Evolutionary conservation across 805 yeast genomes (phyloP).

Genomic region (Monosporozyma unispora): DNA sequence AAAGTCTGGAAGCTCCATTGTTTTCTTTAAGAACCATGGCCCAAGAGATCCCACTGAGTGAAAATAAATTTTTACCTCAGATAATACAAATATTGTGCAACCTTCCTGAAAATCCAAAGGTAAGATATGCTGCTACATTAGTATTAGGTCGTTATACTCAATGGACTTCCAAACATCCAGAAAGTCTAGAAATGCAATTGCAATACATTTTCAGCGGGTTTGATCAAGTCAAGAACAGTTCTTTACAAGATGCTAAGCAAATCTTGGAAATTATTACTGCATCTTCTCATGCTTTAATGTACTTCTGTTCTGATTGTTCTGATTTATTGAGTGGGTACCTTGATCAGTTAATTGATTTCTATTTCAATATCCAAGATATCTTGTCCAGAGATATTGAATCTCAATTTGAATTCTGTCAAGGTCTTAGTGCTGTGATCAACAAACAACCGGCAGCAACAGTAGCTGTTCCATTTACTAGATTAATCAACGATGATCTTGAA

Average conservation of each 20-base stretch:
- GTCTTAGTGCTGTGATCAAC: conserved; percentile 73
- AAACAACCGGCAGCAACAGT: conserved; percentile 48
- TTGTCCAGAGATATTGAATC: conserved; percentile 51
- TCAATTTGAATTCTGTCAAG: conserved; percentile 75
- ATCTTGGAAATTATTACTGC: conserved; percentile 54
- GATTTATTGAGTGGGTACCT: conserved; percentile 51
- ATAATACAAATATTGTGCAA: conserved; percentile 45
- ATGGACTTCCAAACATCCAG: conserved; percentile 87
- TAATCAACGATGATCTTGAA: conserved; percentile 45
- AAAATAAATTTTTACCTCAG: conserved; percentile 60
- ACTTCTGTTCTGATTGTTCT: conserved; percentile 87
- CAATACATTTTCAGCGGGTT: conserved; percentile 78
- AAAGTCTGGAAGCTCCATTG: conserved; percentile 78
- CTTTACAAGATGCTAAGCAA: conserved; percentile 14
- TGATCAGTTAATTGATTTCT: conserved; percentile 68
- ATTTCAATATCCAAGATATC: conserved; percentile 43
- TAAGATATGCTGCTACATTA: conserved; percentile 86
- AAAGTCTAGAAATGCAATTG: conserved; percentile 70
- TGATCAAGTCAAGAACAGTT: conserved; percentile 19
- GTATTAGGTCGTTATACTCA: conserved; percentile 93
- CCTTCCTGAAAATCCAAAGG: conserved; percentile 76
- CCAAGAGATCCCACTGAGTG: conserved; percentile 65
- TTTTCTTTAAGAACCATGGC: conserved; percentile 93
- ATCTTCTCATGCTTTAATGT: conserved; percentile 89
- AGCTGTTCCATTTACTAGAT: conserved; percentile 54